Evolutionary conservation across 352 stramenopile genomes (phyloP).

Genomic region (Phytophthora uliginosa): DNA sequence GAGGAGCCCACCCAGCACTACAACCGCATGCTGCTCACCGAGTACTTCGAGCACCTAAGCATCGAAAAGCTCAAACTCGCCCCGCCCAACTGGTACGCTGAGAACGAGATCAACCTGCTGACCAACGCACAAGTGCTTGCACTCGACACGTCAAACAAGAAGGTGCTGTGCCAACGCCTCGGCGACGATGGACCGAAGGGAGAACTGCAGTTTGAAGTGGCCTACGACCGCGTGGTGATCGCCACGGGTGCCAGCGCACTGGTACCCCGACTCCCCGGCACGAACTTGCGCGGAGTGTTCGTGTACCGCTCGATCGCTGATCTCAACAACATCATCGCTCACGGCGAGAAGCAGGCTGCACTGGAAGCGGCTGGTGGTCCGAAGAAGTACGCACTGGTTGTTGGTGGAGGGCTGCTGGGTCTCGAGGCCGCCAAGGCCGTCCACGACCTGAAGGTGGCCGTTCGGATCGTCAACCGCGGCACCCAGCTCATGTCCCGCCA

Average conservation of each 20-base stretch:
- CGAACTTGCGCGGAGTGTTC: slow-evolving; percentile 90
- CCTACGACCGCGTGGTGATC: slow-evolving; percentile 92
- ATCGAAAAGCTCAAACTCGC: slow-evolving; percentile 90
- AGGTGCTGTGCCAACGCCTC: slow-evolving; percentile 55
- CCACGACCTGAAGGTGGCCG: slow-evolving; percentile 90
- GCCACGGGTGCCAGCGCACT: slow-evolving; percentile 92
- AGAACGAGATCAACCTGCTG: slow-evolving; percentile 83
- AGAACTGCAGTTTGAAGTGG: slow-evolving; percentile 61
- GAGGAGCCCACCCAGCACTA: slow-evolving; percentile 93
- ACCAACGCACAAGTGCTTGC: slow-evolving; percentile 79
- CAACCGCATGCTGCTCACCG: slow-evolving; percentile 94
- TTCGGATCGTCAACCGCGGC: slow-evolving; percentile 94
- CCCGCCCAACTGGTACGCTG: slow-evolving; percentile 86
- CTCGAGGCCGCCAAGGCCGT: slow-evolving; percentile 92
- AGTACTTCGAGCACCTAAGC: slow-evolving; percentile 94
- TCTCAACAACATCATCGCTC: slow-evolving; percentile 89
- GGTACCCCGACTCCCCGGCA: slow-evolving; percentile 87
- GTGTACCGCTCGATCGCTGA: slow-evolving; percentile 96
- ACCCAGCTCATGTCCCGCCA: slow-evolving; percentile 94
- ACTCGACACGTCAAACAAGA: slow-evolving; percentile 85
- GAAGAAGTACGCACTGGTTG: slow-evolving; percentile 57
- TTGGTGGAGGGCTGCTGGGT: slow-evolving; percentile 88
- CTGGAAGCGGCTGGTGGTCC: slow-evolving; percentile 30
- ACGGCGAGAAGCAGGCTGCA: slow-evolving; percentile 69
- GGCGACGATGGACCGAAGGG: slow-evolving; percentile 18